phyloP scores from a whole-genome alignment of 306 rosid genomes.

The Aeschynomene evenia region DNA sequence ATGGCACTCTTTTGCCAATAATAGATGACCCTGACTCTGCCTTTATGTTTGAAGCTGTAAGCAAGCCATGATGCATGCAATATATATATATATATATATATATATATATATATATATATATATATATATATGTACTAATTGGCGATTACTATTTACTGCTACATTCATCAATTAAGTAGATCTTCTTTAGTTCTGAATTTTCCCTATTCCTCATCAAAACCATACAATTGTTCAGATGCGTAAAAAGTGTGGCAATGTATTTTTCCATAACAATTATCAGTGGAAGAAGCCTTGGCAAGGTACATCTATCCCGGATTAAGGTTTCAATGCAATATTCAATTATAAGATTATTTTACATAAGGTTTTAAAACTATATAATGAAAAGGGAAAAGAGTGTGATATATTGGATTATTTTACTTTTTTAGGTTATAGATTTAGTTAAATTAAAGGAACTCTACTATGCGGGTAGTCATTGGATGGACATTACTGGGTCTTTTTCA shows the following conservation, averaged over 20 bases:
- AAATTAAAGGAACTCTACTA: conserved; percentile 93
- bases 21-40: conserved; percentile 91
- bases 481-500: conserved; percentile 76
- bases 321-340: neutral
- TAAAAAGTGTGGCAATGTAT: conserved; percentile 49
- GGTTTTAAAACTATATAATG: too few relatives aligned
- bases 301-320: too few relatives aligned
- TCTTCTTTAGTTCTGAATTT: neutral
- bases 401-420: too few relatives aligned
- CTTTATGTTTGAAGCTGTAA: conserved; percentile 68
- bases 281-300: conserved; percentile 93
- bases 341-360: too few relatives aligned
- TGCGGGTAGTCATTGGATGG: conserved; percentile 99
- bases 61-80: too few relatives aligned
- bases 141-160: neutral
- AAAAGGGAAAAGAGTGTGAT: too few relatives aligned
- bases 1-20: conserved; percentile 93
- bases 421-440: conserved; percentile 80
- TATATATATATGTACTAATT: too few relatives aligned
- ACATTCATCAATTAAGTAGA: neutral
- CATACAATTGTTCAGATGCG: conserved; percentile 62
- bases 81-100: too few relatives aligned
- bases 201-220: neutral
- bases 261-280: conserved; percentile 88
- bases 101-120: too few relatives aligned